phyloP scores from a whole-genome alignment of 2,329 filamentous ascomycete genomes.

The Aspergillus udagawae region DNA sequence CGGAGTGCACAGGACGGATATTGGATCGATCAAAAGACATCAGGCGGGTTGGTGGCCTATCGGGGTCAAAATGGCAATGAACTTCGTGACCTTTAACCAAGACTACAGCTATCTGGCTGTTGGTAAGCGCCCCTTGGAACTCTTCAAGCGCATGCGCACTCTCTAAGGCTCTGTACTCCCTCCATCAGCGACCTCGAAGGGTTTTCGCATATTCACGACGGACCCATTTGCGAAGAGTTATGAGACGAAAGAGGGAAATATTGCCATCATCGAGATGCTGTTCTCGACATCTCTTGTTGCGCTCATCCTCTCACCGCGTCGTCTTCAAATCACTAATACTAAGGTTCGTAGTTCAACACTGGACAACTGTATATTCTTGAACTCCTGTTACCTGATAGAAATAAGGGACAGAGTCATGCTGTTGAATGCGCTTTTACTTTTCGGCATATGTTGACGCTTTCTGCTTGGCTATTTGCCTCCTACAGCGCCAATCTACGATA shows the following conservation, averaged over 20 bases:
- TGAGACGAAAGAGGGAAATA: conserved; percentile 90
- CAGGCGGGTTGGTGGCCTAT: not conserved
- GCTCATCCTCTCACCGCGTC: conserved; percentile 83
- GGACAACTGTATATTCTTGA: not conserved
- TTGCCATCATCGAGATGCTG: conserved; percentile 96
- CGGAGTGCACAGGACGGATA: not conserved
- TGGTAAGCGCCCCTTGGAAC: conserved; percentile 52
- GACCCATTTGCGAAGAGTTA: conserved; percentile 95
- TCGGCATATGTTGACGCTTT: conserved; percentile 9
- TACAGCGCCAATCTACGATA: conserved; percentile 72
- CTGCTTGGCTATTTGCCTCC: not conserved
- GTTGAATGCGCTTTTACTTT: not conserved
- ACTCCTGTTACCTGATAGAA: not conserved
- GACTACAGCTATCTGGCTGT: conserved; percentile 97
- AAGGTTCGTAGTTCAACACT: conserved; percentile 58
- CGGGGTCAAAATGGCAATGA: conserved; percentile 65
- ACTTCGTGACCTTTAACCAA: conserved; percentile 99
- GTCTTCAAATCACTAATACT: conserved; percentile 94
- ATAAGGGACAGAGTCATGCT: not conserved
- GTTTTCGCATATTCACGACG: conserved; percentile 94
- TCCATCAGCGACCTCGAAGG: conserved; percentile 74
- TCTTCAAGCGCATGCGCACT: not conserved
- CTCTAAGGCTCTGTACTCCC: conserved; percentile 15
- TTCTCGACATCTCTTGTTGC: conserved; percentile 97
- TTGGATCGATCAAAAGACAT: not conserved